phyloP scores from a whole-genome alignment of 495 filamentous ascomycete genomes.

The Aspergillus sclerotiicarbonarius region DNA sequence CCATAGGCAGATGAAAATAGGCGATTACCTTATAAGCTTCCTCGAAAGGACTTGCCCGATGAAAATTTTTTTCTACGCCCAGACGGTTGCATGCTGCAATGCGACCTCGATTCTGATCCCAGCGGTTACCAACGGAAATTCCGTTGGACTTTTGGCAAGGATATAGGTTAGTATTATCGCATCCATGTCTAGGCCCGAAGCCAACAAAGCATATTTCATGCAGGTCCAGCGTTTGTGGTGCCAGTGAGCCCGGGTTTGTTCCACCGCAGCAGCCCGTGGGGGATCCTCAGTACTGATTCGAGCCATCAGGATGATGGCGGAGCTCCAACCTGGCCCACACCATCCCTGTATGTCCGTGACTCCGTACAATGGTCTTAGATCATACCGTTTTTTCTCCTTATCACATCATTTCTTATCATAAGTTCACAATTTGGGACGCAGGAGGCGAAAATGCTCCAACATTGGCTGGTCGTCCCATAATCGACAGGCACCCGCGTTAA shows the following conservation, averaged over 20 bases:
- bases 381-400: background rate
- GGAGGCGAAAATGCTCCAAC: background rate
- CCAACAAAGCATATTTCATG: constrained; percentile 9
- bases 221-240: constrained; percentile 3
- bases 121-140: constrained; percentile 13
- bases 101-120: constrained; percentile 11
- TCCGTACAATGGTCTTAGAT: background rate
- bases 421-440: background rate
- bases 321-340: background rate
- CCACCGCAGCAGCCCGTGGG: background rate
- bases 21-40: constrained; percentile 10
- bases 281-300: constrained; percentile 2
- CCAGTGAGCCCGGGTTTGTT: background rate
- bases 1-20: constrained; percentile 2
- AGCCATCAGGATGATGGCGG: constrained; percentile 5
- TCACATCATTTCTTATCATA: constrained; percentile 5
- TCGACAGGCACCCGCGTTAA: constrained; percentile 9
- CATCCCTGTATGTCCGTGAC: background rate
- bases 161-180: constrained; percentile 6
- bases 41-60: background rate
- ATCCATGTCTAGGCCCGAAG: constrained; percentile 14
- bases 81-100: constrained; percentile 12
- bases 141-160: constrained; percentile 8
- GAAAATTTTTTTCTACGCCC: constrained; percentile 8
- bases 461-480: background rate